These are phyloP conservation scores for Skeletonema costatum DNA, from an alignment of 108 stramenopile genomes.

Conservation along the genomic window DNA sequence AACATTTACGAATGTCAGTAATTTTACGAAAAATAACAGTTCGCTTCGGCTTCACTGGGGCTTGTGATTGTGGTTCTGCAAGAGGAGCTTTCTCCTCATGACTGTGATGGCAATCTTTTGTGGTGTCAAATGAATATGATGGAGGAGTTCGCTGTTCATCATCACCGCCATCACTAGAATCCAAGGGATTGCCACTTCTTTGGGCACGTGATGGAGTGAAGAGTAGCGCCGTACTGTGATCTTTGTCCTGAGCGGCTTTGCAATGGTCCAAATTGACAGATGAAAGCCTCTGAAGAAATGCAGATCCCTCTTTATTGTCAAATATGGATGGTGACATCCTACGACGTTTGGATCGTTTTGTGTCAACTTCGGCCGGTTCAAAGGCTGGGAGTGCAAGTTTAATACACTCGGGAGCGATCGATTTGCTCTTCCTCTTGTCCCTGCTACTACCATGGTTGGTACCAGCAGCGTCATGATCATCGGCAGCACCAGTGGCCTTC, in stretches of 20 bases:
- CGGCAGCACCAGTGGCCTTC: not conserved
- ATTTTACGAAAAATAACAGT: conserved; percentile 41
- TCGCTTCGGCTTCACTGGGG: conserved; percentile 33
- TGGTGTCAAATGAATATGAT: not conserved
- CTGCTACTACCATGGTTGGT: not conserved
- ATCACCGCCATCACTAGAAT: not conserved
- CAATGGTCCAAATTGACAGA: not conserved
- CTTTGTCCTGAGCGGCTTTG: not conserved
- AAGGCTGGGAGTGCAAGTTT: conserved; percentile 3
- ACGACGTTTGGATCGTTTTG: not conserved
- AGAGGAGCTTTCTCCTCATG: not conserved
- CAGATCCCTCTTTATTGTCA: conserved; percentile 1
- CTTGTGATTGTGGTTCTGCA: not conserved
- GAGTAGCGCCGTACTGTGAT: not conserved
- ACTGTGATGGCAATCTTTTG: not conserved
- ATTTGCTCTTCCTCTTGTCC: not conserved
- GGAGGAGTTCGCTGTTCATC: conserved; percentile 15
- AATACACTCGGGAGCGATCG: conserved; percentile 2
- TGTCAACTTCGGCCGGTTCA: not conserved
- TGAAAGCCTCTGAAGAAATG: conserved; percentile 4
- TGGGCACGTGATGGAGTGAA: not conserved
- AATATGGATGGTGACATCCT: not conserved
- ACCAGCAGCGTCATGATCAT: not conserved
- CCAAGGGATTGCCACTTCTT: not conserved
- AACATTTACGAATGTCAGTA: conserved; percentile 24